Base-by-base conservation (phyloP, 495 filamentous ascomycete genomes). In the Bryoglossum gracile region DNA sequence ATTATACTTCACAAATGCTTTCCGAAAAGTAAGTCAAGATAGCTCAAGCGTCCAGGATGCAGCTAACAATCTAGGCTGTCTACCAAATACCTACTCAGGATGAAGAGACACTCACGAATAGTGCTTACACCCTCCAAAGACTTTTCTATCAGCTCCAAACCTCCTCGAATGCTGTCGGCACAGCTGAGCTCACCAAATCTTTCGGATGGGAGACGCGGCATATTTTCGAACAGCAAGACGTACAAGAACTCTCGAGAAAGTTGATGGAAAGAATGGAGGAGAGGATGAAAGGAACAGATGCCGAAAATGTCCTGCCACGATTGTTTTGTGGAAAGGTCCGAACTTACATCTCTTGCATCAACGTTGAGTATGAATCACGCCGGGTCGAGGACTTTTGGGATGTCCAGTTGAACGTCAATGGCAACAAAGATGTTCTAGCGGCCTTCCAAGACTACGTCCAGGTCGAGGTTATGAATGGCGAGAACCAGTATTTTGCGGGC, bases 151-250 rank as follows among this genome's bases (percentile, higher is more conserved):
- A 87, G 46, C 73, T 99, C 14, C 92, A 99, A 64, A 92, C 86
- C 9, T 87, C 75, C 46, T 78, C 82, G 26, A 62, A 67, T 23
- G 86, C 94, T 1, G 91, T 99, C 0, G 80, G 86, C 1, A 99
- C 92, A 4, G 84, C 81, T 34, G 92, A 99, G 60, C 79, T 99
- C 14, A 99, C 92, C 0, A 80, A 80, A 48, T 95, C 94, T 0
- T 99, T 99, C 67, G 92, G 92, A 23, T 99, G 92, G 92, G 91
- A 99, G 56, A 91, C 89, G 0, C 81, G 85, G 53, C 91, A 99
- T 63, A 95, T 96, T 25, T 99, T 99, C 65, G 94, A 95, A 63
- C 92, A 99, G 63, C 92, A 99, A 69, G 92, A 99, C 67, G 92
- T 99, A 6, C 92, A 99, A 61, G 92, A 99, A 63, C 71, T 99